Conservation (phyloP, 805 yeast genomes). For the Candida pseudoglaebosa region DNA sequence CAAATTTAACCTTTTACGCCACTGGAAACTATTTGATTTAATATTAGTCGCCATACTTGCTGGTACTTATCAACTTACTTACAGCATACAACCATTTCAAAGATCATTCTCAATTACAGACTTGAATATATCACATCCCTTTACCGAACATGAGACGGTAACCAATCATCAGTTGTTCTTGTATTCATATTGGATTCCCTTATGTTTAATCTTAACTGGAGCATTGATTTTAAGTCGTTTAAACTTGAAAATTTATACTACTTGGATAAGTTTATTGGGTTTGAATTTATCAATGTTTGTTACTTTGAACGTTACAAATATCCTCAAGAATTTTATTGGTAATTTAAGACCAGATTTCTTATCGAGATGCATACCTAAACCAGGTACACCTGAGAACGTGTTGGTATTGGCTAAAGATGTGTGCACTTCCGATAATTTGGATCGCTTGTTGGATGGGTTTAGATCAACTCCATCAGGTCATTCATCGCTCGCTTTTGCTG, state of each 20-base stretch:
- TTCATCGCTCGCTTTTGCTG: slow-evolving; percentile 66
- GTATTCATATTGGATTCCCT: slow-evolving; percentile 53
- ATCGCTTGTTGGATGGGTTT: slow-evolving; percentile 59
- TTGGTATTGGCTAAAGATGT: slow-evolving; percentile 61
- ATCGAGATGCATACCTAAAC: slow-evolving; percentile 73
- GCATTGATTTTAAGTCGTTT: slow-evolving; percentile 45
- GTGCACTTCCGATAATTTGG: slow-evolving; percentile 46
- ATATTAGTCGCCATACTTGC: slow-evolving; percentile 19
- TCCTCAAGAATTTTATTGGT: slow-evolving; percentile 80
- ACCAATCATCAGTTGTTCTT: slow-evolving; percentile 49
- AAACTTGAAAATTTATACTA: slow-evolving; percentile 52
- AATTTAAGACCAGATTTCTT: slow-evolving; percentile 90
- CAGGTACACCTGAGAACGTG: slow-evolving; percentile 50
- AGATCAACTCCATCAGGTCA: slow-evolving; percentile 85
- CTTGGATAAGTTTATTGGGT: slow-evolving; percentile 66
- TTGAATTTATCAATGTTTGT: slow-evolving; percentile 55
- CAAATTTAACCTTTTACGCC: slow-evolving; percentile 12
- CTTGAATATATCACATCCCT: slow-evolving; percentile 75
- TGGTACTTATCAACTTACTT: slow-evolving; percentile 19
- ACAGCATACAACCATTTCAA: slow-evolving; percentile 55
- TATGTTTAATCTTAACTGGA: slow-evolving; percentile 29
- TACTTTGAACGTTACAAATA: slow-evolving; percentile 63
- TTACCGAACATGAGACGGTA: slow-evolving; percentile 71
- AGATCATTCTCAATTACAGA: slow-evolving; percentile 78
- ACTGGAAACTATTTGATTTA: slow-evolving; percentile 27